A percentile compares a stretch with the other conserved stretches of the same genome.
phyloP scores from a whole-genome alignment of 2,329 filamentous ascomycete genomes.

The Teratosphaeria gauchensis region DNA sequence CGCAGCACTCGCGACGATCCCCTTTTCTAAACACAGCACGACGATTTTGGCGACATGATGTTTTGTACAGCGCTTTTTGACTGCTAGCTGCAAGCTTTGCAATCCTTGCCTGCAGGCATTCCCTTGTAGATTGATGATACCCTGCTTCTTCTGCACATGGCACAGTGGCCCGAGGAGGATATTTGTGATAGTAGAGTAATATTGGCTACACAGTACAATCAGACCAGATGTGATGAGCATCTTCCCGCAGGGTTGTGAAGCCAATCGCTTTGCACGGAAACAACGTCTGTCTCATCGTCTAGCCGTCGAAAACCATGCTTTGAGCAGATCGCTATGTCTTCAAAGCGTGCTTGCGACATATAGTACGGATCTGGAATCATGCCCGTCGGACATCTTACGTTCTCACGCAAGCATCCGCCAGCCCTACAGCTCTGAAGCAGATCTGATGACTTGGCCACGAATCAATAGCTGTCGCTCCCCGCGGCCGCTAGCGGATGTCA shows the following conservation, averaged over 20 bases:
- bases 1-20: too few relatives aligned
- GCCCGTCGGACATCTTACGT: neutral
- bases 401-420: neutral
- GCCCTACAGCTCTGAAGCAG: neutral
- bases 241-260: neutral
- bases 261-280: neutral
- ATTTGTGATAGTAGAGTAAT: neutral
- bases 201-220: neutral
- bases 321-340: neutral
- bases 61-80: neutral
- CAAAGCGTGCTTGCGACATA: neutral
- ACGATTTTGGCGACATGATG: neutral
- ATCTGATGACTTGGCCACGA: neutral
- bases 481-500: neutral
- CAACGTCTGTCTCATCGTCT: neutral
- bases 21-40: too few relatives aligned
- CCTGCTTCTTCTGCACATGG: neutral
- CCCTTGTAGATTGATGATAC: neutral
- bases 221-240: neutral
- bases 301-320: neutral
- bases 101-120: neutral
- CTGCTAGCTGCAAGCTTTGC: neutral
- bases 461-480: neutral
- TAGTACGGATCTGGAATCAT: neutral
- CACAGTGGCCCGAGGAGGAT: neutral